Evolutionary conservation across 306 rosid genomes (phyloP).

Genomic region (Fragaria vesca): DNA sequence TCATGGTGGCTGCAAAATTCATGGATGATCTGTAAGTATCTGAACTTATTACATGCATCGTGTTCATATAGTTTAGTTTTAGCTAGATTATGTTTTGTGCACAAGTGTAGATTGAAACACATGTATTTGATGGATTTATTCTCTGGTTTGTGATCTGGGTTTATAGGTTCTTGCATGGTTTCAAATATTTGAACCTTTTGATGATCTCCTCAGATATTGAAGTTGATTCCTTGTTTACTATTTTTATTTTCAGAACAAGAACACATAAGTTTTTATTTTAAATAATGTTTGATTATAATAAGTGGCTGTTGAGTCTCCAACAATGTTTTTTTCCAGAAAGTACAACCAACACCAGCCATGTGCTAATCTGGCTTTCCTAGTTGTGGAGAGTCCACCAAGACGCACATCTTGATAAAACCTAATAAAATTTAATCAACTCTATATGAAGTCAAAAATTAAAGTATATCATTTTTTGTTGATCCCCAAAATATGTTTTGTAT

Average conservation of each 20-base stretch:
- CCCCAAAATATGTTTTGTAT: neutral
- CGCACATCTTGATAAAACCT: neutral
- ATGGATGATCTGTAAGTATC: conserved; percentile 91
- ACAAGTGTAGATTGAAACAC: neutral
- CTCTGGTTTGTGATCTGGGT: conserved; percentile 13
- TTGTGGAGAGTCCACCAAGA: conserved; percentile 3
- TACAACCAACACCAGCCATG: conserved; percentile 30
- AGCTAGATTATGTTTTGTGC: neutral
- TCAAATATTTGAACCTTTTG: neutral
- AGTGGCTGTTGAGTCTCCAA: neutral
- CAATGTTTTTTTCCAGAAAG: neutral
- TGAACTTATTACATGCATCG: neutral
- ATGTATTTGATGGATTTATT: neutral
- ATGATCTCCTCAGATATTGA: neutral
- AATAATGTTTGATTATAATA: neutral
- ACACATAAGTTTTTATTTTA: neutral
- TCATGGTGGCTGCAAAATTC: conserved; percentile 91
- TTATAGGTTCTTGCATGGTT: neutral
- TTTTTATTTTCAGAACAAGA: neutral
- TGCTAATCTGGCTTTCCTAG: conserved; percentile 4
- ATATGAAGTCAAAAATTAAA: neutral
- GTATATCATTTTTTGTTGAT: neutral
- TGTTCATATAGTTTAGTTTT: neutral
- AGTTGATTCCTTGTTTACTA: neutral
- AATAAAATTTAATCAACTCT: neutral